Base-by-base conservation (phyloP, 1,284 basidiomycete genomes). In the Boletus sp. region DNA sequence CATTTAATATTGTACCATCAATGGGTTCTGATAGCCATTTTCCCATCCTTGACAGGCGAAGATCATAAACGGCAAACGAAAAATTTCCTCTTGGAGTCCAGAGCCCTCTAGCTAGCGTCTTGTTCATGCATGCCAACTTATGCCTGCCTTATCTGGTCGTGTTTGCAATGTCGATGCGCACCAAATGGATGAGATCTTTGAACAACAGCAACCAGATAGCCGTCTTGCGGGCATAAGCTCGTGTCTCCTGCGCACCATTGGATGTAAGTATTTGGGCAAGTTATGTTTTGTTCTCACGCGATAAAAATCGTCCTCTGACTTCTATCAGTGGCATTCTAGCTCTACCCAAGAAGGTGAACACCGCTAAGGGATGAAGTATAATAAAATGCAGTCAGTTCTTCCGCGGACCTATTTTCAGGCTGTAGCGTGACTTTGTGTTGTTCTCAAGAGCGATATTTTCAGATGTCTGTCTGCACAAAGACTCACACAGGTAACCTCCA, bases 151-250 rank as follows among this genome's bases (percentile, higher is more conserved):
- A 13, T 2, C 60, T 57, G 58, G 32, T 26, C 41, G 40, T 13
- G 40, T 8, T 29, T 26, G 16, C 17, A 27, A 38, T 14, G 6
- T 43, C 80, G 80, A 66, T 80, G n/a, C n/a, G n/a, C n/a, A n/a
- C n/a, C n/a, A n/a, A n/a, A n/a, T n/a, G n/a, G n/a, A n/a, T n/a
- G n/a, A n/a, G n/a, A n/a, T n/a, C n/a, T n/a, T n/a, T n/a, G n/a
- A n/a, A n/a, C n/a, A 57, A 53, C 9, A 33, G 53, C 0, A 60
- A 66, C 4, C 56, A 65, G 5, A 64, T 68, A 2, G 57, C 46
- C 16, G 64, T 72, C 19, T 48, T 80, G 8, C 68, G 82, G 51
- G 52, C 74, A 7, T 54, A 67, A 10, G 17, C 48, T 6, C 75
- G 72, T 71, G 38, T 68, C 17, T 26, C 10, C 25, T 30, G 29